Evolutionary conservation across 1,139 yeast species (phyloP).

Genomic region (Pichia sp.): DNA sequence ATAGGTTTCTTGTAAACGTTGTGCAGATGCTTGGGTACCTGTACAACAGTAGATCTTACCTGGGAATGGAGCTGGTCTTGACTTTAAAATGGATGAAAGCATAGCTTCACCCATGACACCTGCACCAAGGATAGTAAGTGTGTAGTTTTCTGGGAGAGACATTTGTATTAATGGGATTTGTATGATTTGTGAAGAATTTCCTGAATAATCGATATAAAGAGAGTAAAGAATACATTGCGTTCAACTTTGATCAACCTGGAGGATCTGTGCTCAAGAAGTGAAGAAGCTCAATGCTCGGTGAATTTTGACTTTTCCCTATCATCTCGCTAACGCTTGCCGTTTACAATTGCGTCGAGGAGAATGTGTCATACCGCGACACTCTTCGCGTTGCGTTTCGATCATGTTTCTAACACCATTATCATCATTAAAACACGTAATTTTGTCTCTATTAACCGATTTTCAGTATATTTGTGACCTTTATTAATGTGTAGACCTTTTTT

Average conservation of each 20-base stretch:
- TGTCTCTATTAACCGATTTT: no score
- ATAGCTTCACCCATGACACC: slow-evolving; percentile 99
- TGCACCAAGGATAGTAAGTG: slow-evolving; percentile 77
- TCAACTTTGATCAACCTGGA: no score
- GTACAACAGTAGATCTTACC: slow-evolving; percentile 74
- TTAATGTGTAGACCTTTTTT: no score
- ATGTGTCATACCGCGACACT: no score
- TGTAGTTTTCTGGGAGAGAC: slow-evolving; percentile 22
- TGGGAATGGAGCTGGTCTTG: slow-evolving; percentile 60
- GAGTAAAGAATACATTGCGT: no score
- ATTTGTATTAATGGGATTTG: background rate
- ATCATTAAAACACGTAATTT: no score
- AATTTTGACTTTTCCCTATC: background rate
- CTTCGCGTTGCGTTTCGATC: no score
- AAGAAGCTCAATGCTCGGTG: background rate
- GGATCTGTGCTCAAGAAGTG: no score
- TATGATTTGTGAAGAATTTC: background rate
- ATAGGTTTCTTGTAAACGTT: slow-evolving; percentile 43
- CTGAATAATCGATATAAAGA: no score
- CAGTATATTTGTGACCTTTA: no score
- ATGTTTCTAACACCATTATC: no score
- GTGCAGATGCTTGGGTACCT: slow-evolving; percentile 51
- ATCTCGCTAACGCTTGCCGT: background rate
- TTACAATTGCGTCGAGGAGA: background rate
- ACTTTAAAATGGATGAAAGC: slow-evolving; percentile 65